phyloP scores from a whole-genome alignment of 352 stramenopile species.

The Globisporangium apiculatum region DNA sequence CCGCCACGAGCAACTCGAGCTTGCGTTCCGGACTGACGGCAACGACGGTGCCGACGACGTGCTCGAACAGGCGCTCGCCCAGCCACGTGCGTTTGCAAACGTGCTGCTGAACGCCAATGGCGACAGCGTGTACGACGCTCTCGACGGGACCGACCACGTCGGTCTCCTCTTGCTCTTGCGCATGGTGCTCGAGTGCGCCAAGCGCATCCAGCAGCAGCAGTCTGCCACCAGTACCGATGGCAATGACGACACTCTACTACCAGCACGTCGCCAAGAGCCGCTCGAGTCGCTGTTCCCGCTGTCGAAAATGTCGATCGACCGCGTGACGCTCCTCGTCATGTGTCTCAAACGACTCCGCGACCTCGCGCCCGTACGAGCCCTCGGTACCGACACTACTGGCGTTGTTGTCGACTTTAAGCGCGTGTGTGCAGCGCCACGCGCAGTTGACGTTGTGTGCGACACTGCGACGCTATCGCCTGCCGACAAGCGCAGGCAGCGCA shows the following conservation, averaged over 20 bases:
- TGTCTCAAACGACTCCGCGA: constrained; percentile 75
- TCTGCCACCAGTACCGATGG: background rate
- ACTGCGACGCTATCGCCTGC: background rate
- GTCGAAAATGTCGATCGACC: constrained; percentile 39
- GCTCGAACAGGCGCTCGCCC: constrained; percentile 55
- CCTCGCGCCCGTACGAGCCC: too few species aligned
- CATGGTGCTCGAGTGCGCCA: constrained; percentile 74
- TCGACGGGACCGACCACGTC: constrained; percentile 63
- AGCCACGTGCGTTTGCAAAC: constrained; percentile 38
- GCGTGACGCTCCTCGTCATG: constrained; percentile 66
- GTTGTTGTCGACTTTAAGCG: constrained; percentile 44
- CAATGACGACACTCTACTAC: background rate
- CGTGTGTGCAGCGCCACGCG: constrained; percentile 31
- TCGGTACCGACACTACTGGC: too few species aligned
- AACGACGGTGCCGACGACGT: constrained; percentile 33
- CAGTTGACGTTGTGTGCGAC: constrained; percentile 24
- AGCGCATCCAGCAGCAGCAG: constrained; percentile 20
- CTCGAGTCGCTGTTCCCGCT: constrained; percentile 32
- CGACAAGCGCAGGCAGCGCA: constrained; percentile 4
- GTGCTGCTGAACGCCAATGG: constrained; percentile 35
- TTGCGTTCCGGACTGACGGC: constrained; percentile 33
- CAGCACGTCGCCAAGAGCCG: background rate
- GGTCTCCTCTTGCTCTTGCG: constrained; percentile 57
- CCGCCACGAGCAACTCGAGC: constrained; percentile 61
- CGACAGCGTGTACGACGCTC: constrained; percentile 40